phyloP scores from a whole-genome alignment of 2,329 filamentous ascomycete genomes.

The Cordyceps fumosorosea region DNA sequence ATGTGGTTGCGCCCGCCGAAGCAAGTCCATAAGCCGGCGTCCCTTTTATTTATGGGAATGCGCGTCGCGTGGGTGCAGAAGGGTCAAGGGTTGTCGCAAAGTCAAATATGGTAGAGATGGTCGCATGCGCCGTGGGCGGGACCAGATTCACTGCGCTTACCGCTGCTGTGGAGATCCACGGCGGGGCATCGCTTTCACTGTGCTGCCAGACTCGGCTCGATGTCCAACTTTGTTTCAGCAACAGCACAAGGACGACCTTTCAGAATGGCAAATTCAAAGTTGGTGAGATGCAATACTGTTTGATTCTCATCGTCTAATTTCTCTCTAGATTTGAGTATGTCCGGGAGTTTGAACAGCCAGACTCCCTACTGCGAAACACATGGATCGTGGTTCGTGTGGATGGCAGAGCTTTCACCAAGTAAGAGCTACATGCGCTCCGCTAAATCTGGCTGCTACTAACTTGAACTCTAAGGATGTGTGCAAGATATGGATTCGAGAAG shows the following conservation, averaged over 20 bases:
- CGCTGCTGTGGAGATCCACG: slow-evolving; percentile 10
- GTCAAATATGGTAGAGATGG: background rate
- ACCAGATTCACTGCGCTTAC: slow-evolving; percentile 7
- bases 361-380: slow-evolving; percentile 77
- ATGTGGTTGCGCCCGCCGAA: background rate
- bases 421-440: slow-evolving; percentile 19
- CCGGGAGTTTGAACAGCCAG: slow-evolving; percentile 76
- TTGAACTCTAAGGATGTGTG: slow-evolving; percentile 56
- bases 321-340: slow-evolving; percentile 81
- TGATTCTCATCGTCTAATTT: background rate
- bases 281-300: slow-evolving; percentile 14
- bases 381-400: slow-evolving; percentile 95
- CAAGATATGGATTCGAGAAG: slow-evolving; percentile 79
- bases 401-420: slow-evolving; percentile 94
- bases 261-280: slow-evolving; percentile 50
- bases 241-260: slow-evolving; percentile 2
- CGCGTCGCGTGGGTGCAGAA: background rate
- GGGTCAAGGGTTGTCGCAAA: slow-evolving; percentile 5
- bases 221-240: background rate
- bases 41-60: background rate
- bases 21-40: background rate
- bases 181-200: slow-evolving; percentile 10
- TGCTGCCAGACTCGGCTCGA: background rate
- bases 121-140: background rate
- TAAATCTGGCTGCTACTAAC: background rate